A percentile compares a stretch with the other conserved stretches of the same genome.
These are phyloP conservation scores for Malus fusca DNA, from an alignment of 306 rosid species.

Conservation along the genomic window DNA sequence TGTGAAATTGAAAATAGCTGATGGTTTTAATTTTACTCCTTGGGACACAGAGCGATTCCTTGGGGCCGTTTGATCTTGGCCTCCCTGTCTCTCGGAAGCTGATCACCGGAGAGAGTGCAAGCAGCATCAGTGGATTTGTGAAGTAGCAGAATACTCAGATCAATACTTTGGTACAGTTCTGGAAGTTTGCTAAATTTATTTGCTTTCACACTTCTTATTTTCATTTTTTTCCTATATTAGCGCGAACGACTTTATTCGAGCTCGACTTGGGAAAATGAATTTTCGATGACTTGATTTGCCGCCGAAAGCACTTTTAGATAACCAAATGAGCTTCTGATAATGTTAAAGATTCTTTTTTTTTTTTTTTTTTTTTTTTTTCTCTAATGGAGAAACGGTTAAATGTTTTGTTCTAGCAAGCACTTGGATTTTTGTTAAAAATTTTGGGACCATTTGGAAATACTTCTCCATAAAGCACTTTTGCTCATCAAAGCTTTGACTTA, in stretches of 20 bases:
- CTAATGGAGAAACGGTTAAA: not conserved
- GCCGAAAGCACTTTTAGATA: not conserved
- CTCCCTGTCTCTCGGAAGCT: slow-evolving; percentile 43
- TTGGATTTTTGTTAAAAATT: no score
- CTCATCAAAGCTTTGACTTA: not conserved
- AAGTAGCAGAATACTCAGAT: slow-evolving; percentile 27
- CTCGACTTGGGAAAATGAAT: not conserved
- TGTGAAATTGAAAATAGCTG: not conserved
- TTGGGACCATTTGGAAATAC: not conserved
- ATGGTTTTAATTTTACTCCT: slow-evolving; percentile 10
- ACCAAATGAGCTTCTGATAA: not conserved
- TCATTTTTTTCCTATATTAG: no score
- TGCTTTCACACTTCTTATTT: no score
- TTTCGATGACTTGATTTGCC: not conserved
- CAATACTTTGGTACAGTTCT: not conserved
- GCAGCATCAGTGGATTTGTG: slow-evolving; percentile 40
- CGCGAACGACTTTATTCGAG: not conserved
- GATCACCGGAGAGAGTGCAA: slow-evolving; percentile 33
- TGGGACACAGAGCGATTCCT: slow-evolving; percentile 53
- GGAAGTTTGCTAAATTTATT: not conserved
- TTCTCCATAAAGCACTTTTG: no score
- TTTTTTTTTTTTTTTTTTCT: no score
- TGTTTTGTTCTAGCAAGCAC: not conserved
- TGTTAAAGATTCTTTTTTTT: not conserved
- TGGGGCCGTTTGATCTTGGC: slow-evolving; percentile 87